Conservation (phyloP, 1,284 basidiomycete species). For the Heterobasidion parviporum region DNA sequence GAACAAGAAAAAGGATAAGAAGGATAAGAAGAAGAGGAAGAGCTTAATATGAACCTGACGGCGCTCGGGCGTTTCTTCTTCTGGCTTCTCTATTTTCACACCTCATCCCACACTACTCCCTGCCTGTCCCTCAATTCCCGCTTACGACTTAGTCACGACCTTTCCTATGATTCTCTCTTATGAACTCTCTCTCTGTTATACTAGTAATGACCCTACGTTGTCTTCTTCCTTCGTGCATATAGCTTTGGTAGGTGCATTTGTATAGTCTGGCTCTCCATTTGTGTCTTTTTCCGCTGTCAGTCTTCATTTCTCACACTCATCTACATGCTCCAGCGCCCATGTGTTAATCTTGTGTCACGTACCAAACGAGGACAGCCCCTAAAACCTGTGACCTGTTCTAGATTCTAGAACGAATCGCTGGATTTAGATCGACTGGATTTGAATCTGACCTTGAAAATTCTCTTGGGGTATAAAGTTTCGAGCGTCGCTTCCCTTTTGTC, state of each 20-base stretch:
- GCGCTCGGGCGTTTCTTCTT: neutral
- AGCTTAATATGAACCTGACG: constrained; percentile 17
- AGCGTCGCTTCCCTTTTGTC: constrained; percentile 15
- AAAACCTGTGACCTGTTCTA: neutral
- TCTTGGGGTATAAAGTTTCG: constrained; percentile 39
- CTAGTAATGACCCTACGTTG: constrained; percentile 1
- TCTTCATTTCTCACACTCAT: neutral
- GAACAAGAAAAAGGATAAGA: constrained; percentile 35
- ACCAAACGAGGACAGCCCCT: neutral
- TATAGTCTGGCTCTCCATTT: neutral
- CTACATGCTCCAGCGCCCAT: neutral
- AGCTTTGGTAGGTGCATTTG: neutral
- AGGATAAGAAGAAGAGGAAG: constrained; percentile 31
- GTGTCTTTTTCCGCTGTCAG: neutral
- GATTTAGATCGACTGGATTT: neutral
- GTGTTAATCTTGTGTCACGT: neutral
- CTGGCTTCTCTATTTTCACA: neutral
- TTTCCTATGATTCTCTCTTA: neutral
- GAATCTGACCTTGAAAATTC: constrained; percentile 21
- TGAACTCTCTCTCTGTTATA: constrained; percentile 1
- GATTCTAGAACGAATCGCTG: neutral
- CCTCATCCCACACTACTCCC: neutral
- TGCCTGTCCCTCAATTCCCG: neutral
- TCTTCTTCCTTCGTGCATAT: neutral
- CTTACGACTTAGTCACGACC: neutral